Percentiles rank a stretch among this genome's conserved stretches.
phyloP scores from a whole-genome alignment of 345 rosid species.

The Salix arbutifolia region DNA sequence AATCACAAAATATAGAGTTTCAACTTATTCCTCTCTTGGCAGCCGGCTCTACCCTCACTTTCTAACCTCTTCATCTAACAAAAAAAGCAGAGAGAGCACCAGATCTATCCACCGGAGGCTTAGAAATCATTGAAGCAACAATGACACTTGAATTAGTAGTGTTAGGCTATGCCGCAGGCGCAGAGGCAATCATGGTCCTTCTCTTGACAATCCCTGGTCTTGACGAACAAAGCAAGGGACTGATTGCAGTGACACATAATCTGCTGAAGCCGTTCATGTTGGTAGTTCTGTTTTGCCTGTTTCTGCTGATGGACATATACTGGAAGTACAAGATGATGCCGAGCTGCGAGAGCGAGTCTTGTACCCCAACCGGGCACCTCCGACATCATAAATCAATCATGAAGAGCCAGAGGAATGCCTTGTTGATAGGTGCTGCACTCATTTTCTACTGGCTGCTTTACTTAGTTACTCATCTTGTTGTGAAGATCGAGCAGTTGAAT shows the following conservation, averaged over 20 bases:
- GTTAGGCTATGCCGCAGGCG: conserved; percentile 29
- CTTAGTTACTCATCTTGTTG: conserved; percentile 28
- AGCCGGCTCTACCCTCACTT: no score
- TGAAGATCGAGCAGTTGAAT: no score
- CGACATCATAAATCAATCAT: conserved; percentile 34
- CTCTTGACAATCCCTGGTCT: conserved; percentile 33
- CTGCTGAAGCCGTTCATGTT: conserved; percentile 34
- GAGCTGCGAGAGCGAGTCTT: conserved; percentile 18
- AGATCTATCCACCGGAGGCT: no score
- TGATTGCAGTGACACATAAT: conserved; percentile 27
- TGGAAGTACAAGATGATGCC: conserved; percentile 35
- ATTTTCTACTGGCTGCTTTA: conserved; percentile 33
- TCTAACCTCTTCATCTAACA: no score
- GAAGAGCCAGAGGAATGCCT: conserved; percentile 37
- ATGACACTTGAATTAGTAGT: conserved; percentile 35
- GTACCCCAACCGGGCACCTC: conserved; percentile 26
- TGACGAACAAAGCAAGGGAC: conserved; percentile 24
- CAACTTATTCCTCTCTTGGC: no score
- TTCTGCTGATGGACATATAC: conserved; percentile 32
- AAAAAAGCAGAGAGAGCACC: no score
- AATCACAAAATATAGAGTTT: no score
- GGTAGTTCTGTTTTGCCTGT: conserved; percentile 29
- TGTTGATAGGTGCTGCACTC: conserved; percentile 24
- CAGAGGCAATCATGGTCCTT: conserved; percentile 35
- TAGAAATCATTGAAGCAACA: not conserved